Evolutionary conservation across 345 rosid genomes (phyloP).

Genomic region (Bruguiera parviflora): DNA sequence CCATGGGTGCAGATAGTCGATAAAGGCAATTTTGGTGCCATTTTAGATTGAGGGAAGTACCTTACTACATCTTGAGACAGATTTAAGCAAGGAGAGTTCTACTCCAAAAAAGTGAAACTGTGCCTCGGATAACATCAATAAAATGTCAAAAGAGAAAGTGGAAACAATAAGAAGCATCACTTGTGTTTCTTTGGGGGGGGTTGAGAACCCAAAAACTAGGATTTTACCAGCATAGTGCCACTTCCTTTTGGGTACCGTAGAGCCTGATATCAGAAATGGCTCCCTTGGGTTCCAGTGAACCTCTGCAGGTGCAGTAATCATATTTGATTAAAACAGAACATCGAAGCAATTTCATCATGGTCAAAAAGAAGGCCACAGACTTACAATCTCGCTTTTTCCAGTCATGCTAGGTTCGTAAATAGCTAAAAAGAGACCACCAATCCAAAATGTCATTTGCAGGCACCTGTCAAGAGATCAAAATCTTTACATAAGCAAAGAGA

Average conservation of each 20-base stretch:
- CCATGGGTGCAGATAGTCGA: conserved; percentile 24
- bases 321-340: conserved; percentile 19
- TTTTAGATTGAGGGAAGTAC: neutral
- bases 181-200: too few relatives aligned
- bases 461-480: conserved; percentile 43
- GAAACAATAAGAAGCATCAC: too few relatives aligned
- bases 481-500: neutral
- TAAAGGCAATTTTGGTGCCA: conserved; percentile 18
- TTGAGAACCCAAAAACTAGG: neutral
- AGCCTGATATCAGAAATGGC: conserved; percentile 95
- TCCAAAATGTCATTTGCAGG: conserved; percentile 89
- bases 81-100: too few relatives aligned
- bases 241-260: conserved; percentile 94
- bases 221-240: conserved; percentile 86
- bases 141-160: too few relatives aligned
- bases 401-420: conserved; percentile 99
- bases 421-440: conserved; percentile 87
- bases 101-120: too few relatives aligned
- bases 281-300: conserved; percentile 66
- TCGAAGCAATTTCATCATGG: neutral
- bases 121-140: too few relatives aligned
- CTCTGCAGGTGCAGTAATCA: conserved; percentile 47
- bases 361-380: conserved; percentile 21
- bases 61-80: neutral
- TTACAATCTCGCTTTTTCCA: conserved; percentile 91